A percentile compares a stretch with the other conserved stretches of the same genome.
phyloP scores from a whole-genome alignment of 768 basidiomycete genomes.

The Psilocybe tampanensis region DNA sequence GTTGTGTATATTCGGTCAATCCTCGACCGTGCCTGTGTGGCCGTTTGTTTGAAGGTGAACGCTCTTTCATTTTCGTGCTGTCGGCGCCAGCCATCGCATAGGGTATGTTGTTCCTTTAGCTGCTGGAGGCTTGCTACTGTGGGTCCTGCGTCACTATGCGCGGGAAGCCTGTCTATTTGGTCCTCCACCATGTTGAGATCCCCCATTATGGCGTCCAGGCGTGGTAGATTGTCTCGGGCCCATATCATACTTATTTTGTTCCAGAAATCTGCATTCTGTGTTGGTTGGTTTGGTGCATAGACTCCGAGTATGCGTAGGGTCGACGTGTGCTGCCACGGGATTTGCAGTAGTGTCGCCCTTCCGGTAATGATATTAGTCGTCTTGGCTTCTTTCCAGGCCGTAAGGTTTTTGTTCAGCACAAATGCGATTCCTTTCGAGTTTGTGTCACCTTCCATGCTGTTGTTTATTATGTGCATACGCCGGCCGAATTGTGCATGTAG shows the following conservation, averaged over 20 bases:
- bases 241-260: not conserved
- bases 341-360: conserved; percentile 20
- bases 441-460: conserved; percentile 14
- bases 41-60: conserved; percentile 30
- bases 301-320: conserved; percentile 29
- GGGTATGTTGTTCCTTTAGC: conserved; percentile 17
- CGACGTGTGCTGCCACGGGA: conserved; percentile 16
- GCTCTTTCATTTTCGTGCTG: conserved; percentile 17
- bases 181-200: conserved; percentile 48
- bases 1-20: conserved; percentile 40
- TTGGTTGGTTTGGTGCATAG: conserved; percentile 35
- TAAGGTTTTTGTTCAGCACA: conserved; percentile 31
- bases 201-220: conserved; percentile 36
- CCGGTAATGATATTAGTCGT: conserved; percentile 25
- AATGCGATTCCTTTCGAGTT: conserved; percentile 29
- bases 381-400: conserved; percentile 11
- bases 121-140: conserved; percentile 15
- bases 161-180: conserved; percentile 35
- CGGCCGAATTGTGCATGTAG: conserved; percentile 10
- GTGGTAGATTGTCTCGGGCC: not conserved
- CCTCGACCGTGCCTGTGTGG: conserved; percentile 23
- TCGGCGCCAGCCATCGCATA: conserved; percentile 36
- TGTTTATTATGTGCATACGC: conserved; percentile 20
- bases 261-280: conserved; percentile 13
- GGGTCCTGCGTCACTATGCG: conserved; percentile 12